Base-by-base conservation (phyloP, 441 rosid species). In the Melastoma candidum region DNA sequence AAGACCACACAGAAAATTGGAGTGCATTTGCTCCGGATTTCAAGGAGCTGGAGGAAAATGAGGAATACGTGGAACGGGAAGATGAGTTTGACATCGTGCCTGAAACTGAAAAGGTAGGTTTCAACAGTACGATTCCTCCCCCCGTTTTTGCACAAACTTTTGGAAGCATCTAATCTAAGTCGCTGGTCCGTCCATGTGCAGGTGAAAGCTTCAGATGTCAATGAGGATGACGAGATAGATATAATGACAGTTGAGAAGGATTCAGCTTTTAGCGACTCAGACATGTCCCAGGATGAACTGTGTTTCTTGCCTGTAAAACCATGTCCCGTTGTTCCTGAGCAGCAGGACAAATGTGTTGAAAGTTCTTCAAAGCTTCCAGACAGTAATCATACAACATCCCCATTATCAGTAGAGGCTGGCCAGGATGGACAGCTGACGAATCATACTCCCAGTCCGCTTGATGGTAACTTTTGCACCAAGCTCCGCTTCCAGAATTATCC, bases 11-110 rank as follows among this genome's bases (percentile, higher is more conserved):
- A 3, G 99, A 93, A 74, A 93, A 93, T 57, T 93, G 96, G 99
- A 93, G 99, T 68, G 97, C 99, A 27, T 93, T 93, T 74, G 97
- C 97, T 63, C 97, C 99, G 5, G 97, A 93, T 69, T 93, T 92
- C 63, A 88, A 88, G 68, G 98, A 92, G 81, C 94, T 92, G 6
- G 97, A 88, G 79, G 98, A 92, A 71, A 92, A 88, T 68, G 98
- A 92, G 71, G 98, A 92, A 73, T 92, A 92, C 50, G 85, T 92
- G 51, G 97, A 92, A 74, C 79, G 90, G 1, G 98, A 92, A 72
- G 98, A 92, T 67, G 97, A 92, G 60, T 92, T 92, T 71, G 97
- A 92, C 78, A 53, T 85, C 72, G 68, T 81, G 52, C 94, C 88
- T 63, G 97, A 86, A 72, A 75, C 88, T 56, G 96, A 85, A 76